Evolutionary conservation across 106 monocot genomes (phyloP).

Genomic region (Dioscorea zingiberensis): DNA sequence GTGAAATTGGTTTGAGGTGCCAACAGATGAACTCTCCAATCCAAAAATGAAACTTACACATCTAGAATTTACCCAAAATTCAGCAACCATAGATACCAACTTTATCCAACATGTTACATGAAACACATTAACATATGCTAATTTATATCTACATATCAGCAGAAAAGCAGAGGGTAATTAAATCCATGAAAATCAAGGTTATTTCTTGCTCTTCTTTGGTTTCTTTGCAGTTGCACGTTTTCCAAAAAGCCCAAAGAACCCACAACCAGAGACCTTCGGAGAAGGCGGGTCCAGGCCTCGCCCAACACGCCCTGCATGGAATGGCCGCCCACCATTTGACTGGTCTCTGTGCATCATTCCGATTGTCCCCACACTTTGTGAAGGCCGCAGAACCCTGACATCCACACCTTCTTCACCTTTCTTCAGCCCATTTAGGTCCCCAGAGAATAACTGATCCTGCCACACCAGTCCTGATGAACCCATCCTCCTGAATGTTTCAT

Average conservation of each 20-base stretch:
- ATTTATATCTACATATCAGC: too few relatives aligned
- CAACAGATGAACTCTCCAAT: too few relatives aligned
- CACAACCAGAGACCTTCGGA: background rate
- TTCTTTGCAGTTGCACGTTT: background rate
- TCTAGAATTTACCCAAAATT: too few relatives aligned
- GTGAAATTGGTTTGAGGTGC: too few relatives aligned
- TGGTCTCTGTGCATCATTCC: background rate
- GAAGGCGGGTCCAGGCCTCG: background rate
- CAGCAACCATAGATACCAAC: too few relatives aligned
- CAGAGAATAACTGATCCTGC: background rate
- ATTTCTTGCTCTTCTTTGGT: background rate
- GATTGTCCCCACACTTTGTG: background rate
- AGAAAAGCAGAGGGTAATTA: too few relatives aligned
- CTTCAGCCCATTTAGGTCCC: background rate
- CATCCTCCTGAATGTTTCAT: background rate
- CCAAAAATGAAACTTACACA: too few relatives aligned
- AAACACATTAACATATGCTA: too few relatives aligned
- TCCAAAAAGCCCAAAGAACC: background rate
- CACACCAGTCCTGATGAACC: conserved; percentile 5
- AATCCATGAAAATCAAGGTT: too few relatives aligned
- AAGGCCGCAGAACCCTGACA: background rate
- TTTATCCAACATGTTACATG: too few relatives aligned
- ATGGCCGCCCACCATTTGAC: background rate
- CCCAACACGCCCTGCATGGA: background rate
- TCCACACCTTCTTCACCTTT: background rate